A percentile compares a stretch with the other conserved stretches of the same genome.
phyloP scores from a whole-genome alignment of 1,284 basidiomycete species.

The Cystobasidium pallidum region DNA sequence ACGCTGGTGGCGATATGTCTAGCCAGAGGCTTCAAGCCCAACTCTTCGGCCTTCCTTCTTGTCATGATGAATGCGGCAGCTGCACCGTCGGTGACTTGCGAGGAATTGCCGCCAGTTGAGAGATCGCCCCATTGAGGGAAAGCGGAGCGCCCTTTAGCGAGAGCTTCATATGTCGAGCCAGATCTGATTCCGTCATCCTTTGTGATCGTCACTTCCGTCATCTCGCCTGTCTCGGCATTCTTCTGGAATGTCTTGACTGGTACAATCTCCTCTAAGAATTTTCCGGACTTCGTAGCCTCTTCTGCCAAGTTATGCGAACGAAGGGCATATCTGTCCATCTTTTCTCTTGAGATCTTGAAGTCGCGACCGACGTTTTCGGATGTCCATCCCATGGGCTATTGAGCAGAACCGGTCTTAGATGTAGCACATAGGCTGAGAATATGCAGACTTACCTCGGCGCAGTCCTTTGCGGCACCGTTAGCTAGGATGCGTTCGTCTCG shows the following conservation, averaged over 20 bases:
- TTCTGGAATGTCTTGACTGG: slow-evolving; percentile 62
- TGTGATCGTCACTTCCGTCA: slow-evolving; percentile 65
- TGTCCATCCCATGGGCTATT: slow-evolving; percentile 81
- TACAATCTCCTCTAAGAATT: slow-evolving; percentile 76
- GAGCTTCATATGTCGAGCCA: slow-evolving; percentile 71
- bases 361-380: slow-evolving; percentile 62
- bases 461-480: slow-evolving; percentile 65
- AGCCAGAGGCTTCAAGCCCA: slow-evolving; percentile 73
- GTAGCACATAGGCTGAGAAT: background rate
- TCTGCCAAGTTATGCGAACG: slow-evolving; percentile 76
- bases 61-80: slow-evolving; percentile 85
- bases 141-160: slow-evolving; percentile 72
- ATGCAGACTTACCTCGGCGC: slow-evolving; percentile 50
- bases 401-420: background rate
- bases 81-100: slow-evolving; percentile 79
- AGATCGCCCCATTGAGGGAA: slow-evolving; percentile 84
- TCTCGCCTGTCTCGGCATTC: slow-evolving; percentile 60
- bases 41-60: slow-evolving; percentile 76
- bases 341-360: slow-evolving; percentile 76
- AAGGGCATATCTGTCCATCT: slow-evolving; percentile 84
- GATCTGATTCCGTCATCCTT: slow-evolving; percentile 82
- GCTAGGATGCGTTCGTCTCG: slow-evolving; percentile 63
- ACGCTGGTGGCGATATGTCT: slow-evolving; percentile 77
- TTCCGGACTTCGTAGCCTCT: slow-evolving; percentile 64
- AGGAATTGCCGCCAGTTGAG: slow-evolving; percentile 88